These are phyloP conservation scores for Pestalotiopsis sp. DNA, from an alignment of 2,329 filamentous ascomycete genomes.

Conservation along the genomic window DNA sequence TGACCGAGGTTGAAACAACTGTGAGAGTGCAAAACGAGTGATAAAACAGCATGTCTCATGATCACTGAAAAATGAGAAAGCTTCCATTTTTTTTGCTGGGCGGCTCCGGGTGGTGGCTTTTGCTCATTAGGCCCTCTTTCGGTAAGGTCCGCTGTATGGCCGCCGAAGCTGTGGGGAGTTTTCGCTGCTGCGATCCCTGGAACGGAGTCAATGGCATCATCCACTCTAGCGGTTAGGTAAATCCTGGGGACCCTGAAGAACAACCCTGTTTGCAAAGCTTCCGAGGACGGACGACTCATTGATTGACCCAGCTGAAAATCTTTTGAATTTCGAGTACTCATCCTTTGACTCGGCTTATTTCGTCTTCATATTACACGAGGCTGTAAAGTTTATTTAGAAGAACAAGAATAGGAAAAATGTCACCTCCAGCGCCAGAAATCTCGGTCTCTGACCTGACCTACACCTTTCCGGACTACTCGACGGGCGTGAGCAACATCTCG, in stretches of 20 bases:
- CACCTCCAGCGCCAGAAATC: constrained; percentile 59
- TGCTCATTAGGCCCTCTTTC: not conserved
- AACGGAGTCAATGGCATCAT: constrained; percentile 4
- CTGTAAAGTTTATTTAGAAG: not conserved
- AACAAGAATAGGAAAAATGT: not conserved
- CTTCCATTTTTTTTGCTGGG: not conserved
- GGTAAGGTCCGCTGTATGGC: not conserved
- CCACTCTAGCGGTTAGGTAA: not conserved
- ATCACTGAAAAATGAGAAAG: not conserved
- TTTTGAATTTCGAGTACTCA: not conserved
- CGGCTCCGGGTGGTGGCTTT: not conserved
- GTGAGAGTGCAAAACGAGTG: too few species aligned
- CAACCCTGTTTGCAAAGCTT: not conserved
- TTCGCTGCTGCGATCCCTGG: not conserved
- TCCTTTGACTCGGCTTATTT: not conserved
- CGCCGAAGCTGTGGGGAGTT: not conserved
- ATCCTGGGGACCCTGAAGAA: not conserved
- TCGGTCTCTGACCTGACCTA: constrained; percentile 79
- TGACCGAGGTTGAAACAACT: too few species aligned
- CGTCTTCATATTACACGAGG: not conserved
- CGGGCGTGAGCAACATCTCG: constrained; percentile 74
- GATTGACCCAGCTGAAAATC: too few species aligned
- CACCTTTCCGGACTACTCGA: constrained; percentile 82
- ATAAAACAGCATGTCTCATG: not conserved
- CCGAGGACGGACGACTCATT: too few species aligned